Base-by-base conservation (phyloP, 257 asterid species). In the Capsicum chinense region DNA sequence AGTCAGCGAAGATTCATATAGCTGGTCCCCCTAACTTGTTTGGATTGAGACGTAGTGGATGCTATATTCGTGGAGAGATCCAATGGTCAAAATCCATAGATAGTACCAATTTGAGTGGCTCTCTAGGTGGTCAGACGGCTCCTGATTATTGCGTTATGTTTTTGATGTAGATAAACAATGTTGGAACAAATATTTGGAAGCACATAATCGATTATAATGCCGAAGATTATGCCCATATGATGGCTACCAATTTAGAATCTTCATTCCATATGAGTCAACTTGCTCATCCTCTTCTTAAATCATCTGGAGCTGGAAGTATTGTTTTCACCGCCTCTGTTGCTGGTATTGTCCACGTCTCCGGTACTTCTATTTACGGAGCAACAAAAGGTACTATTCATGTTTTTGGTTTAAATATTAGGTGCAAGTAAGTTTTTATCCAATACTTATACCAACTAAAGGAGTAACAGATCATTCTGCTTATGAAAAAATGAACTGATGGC, bases 301-400 rank as follows among this genome's bases (percentile, higher is more conserved):
- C 97, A 58, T 92, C 97, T 80, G 97, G 95, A 84, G 83, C 47
- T 59, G 90, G 97, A 81, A 92, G 90, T 84, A 82, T 93, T 64
- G 99, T 97, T 83, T 93, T 93, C 85, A 91, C 93, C 57, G 89
- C 98, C 78, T 97, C 99, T 54, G 96, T 93, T 64, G 95, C 92
- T 67, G 98, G 98, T 88, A 83, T 90, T 74, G 93, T 92, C 85
- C 93, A 93, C 89, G 0, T 93, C 71, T 91, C 62, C 63, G 91
- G 98, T 21, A 97, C 97, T 84, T 96, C 99, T 13, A 85, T 97
- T 58, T 97, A 97, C 84, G 98, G 98, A 59, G 98, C 97, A 11
- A 88, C 97, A 79, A 95, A 97, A 91, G 98, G 99, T 90, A 59
- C 9, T 60, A 42, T 81, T 63, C 54, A 63, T 48, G 44, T 21